phyloP scores from a whole-genome alignment of 2,329 filamentous ascomycete genomes.

The Sclerotinia minor region DNA sequence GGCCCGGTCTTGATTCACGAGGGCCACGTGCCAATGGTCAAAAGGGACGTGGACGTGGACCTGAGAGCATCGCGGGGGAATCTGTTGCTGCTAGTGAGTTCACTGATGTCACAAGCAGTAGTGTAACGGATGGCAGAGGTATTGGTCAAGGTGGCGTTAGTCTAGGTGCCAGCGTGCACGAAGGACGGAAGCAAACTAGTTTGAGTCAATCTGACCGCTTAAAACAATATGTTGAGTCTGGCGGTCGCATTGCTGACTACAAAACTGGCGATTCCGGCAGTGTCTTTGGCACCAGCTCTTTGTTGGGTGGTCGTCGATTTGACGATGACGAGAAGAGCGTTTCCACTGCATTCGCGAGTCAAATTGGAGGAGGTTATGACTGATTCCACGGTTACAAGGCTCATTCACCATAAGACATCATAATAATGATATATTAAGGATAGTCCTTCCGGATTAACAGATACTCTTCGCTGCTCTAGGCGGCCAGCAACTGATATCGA shows the following conservation, averaged over 20 bases:
- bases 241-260: slow-evolving; percentile 62
- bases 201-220: slow-evolving; percentile 85
- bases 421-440: slow-evolving; percentile 19
- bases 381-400: slow-evolving; percentile 36
- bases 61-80: slow-evolving; percentile 84
- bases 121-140: slow-evolving; percentile 72
- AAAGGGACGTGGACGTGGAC: slow-evolving; percentile 65
- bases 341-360: slow-evolving; percentile 94
- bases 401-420: slow-evolving; percentile 14
- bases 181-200: slow-evolving; percentile 68
- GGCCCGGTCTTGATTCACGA: slow-evolving; percentile 75
- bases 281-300: slow-evolving; percentile 63
- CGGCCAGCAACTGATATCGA: slow-evolving; percentile 22
- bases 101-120: slow-evolving; percentile 73
- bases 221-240: slow-evolving; percentile 90
- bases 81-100: slow-evolving; percentile 89
- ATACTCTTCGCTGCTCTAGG: slow-evolving; percentile 23
- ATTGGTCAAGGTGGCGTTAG: slow-evolving; percentile 85
- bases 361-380: slow-evolving; percentile 62
- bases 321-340: slow-evolving; percentile 97
- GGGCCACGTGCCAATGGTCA: slow-evolving; percentile 61
- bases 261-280: slow-evolving; percentile 59
- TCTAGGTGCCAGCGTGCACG: slow-evolving; percentile 76
- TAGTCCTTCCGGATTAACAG: slow-evolving; percentile 24
- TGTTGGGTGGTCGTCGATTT: slow-evolving; percentile 47